A percentile compares a stretch with the other conserved stretches of the same genome.
phyloP scores from a whole-genome alignment of 2,329 filamentous ascomycete genomes.

The Ceratocystis papillata region DNA sequence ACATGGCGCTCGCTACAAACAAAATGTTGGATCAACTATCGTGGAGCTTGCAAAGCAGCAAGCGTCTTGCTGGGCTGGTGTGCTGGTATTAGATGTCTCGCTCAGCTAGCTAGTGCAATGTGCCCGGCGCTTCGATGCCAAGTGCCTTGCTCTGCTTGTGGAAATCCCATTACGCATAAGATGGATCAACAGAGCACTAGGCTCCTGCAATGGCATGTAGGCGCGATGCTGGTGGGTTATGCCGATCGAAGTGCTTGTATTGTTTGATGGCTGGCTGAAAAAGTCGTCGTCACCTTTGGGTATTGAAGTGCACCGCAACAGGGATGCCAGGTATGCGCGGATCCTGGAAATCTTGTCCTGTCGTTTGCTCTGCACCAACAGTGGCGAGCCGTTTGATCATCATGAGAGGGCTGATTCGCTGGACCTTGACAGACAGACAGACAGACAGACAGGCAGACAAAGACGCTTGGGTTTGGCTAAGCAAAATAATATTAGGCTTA shows the following conservation, averaged over 20 bases:
- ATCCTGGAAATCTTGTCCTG: not conserved
- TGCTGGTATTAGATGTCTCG: too few relatives aligned
- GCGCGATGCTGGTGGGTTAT: not conserved
- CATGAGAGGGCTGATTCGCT: not conserved
- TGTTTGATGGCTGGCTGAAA: not conserved
- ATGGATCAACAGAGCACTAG: too few relatives aligned
- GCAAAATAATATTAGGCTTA: not conserved
- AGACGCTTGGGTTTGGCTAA: not conserved
- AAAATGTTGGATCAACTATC: too few relatives aligned
- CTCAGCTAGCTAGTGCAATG: too few relatives aligned
- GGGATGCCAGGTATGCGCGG: not conserved
- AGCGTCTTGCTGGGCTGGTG: too few relatives aligned
- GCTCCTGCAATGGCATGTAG: too few relatives aligned
- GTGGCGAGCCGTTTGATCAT: not conserved
- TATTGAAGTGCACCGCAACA: not conserved
- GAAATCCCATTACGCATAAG: too few relatives aligned
- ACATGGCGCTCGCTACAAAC: not conserved
- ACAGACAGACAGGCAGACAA: not conserved
- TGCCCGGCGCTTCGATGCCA: too few relatives aligned
- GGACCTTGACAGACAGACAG: not conserved
- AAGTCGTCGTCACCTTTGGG: constrained; percentile 11
- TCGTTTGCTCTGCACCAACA: not conserved
- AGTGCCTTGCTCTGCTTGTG: too few relatives aligned
- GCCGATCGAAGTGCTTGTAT: not conserved
- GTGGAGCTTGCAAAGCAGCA: too few relatives aligned